phyloP scores from a whole-genome alignment of 2,329 filamentous ascomycete genomes.

The Chrysoporthe puriensis region DNA sequence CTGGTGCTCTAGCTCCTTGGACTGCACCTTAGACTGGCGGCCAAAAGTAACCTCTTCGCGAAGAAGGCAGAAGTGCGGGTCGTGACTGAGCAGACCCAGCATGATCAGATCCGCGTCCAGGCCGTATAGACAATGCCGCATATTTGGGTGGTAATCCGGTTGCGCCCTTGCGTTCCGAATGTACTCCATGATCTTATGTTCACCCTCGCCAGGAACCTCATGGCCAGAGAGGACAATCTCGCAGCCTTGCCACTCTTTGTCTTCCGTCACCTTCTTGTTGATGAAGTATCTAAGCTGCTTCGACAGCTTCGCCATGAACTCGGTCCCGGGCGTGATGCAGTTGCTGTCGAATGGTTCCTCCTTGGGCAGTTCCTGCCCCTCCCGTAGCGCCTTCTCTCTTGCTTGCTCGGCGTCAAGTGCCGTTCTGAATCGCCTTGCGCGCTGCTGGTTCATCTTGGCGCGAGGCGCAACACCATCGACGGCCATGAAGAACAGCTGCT shows the following conservation, averaged over 20 bases:
- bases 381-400: constrained; percentile 86
- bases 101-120: constrained; percentile 98
- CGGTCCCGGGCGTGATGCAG: constrained; percentile 95
- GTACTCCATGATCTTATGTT: constrained; percentile 99
- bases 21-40: constrained; percentile 81
- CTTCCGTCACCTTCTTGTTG: constrained; percentile 97
- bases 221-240: constrained; percentile 96
- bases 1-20: constrained; percentile 96
- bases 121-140: constrained; percentile 95
- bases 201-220: constrained; percentile 95
- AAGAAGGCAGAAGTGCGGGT: constrained; percentile 95
- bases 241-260: constrained; percentile 95
- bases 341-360: constrained; percentile 98
- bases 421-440: constrained; percentile 90
- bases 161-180: constrained; percentile 97
- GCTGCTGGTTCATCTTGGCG: constrained; percentile 99
- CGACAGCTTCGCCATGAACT: constrained; percentile 97
- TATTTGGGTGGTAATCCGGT: constrained; percentile 86
- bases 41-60: constrained; percentile 98
- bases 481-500: constrained; percentile 99
- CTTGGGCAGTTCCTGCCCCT: constrained; percentile 91
- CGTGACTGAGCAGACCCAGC: constrained; percentile 94
- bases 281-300: constrained; percentile 96
- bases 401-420: constrained; percentile 88
- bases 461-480: constrained; percentile 96